A percentile compares a stretch with the other conserved stretches of the same genome.
These are phyloP conservation scores for Starmerella roubikii DNA, from an alignment of 805 yeast genomes.

Conservation along the genomic window DNA sequence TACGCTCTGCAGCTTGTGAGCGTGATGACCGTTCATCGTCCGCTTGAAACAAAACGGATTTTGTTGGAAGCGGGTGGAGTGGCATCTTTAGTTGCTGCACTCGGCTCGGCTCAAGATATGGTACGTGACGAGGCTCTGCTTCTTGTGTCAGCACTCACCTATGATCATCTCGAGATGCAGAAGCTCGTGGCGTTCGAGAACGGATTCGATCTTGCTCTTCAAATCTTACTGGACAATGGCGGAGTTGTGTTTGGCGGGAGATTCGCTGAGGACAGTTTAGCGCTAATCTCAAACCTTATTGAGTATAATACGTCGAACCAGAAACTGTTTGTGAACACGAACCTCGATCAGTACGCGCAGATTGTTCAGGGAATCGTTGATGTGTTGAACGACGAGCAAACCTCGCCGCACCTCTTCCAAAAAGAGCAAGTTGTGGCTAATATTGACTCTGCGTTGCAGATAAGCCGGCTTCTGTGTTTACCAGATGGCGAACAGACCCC, in stretches of 20 bases:
- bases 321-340: slow-evolving; percentile 72
- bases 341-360: slow-evolving; percentile 49
- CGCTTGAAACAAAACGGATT: slow-evolving; percentile 57
- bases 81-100: slow-evolving; percentile 50
- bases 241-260: slow-evolving; percentile 83
- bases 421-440: slow-evolving; percentile 54
- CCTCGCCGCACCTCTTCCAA: neutral
- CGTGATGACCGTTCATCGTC: slow-evolving; percentile 66
- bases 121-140: slow-evolving; percentile 73
- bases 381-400: slow-evolving; percentile 41
- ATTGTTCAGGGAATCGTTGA: slow-evolving; percentile 37
- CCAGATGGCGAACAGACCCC: slow-evolving; percentile 57
- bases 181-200: slow-evolving; percentile 90
- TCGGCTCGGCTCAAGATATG: slow-evolving; percentile 64
- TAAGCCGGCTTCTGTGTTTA: slow-evolving; percentile 55
- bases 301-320: slow-evolving; percentile 83
- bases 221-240: slow-evolving; percentile 74
- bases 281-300: slow-evolving; percentile 56
- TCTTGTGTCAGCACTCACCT: slow-evolving; percentile 68
- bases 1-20: slow-evolving; percentile 77
- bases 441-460: slow-evolving; percentile 51
- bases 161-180: slow-evolving; percentile 73
- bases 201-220: slow-evolving; percentile 68
- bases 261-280: slow-evolving; percentile 81
- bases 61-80: slow-evolving; percentile 63